Base-by-base conservation (phyloP, 2,329 filamentous ascomycete species). In the Botrytis galanthina region DNA sequence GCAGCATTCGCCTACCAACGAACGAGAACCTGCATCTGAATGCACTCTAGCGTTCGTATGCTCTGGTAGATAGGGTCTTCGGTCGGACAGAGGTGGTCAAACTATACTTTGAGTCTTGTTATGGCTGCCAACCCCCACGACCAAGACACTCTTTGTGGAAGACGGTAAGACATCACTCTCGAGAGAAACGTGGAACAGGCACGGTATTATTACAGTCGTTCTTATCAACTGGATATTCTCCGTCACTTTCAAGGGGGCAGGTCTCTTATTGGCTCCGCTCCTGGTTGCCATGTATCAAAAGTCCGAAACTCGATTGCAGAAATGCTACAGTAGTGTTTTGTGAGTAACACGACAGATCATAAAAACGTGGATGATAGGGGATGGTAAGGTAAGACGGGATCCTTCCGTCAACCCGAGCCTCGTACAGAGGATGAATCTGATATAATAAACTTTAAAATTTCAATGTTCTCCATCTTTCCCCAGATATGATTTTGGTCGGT, bases 181-280 rank as follows among this genome's bases (percentile, higher is more conserved):
- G 42, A 35, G 29, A 29, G 42, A 48, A 35, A 66, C 10, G 7
- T 32, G 18, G 29, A 26, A 32, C 20, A 35, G n/a, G 3, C 22
- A 39, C 9, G 42, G 44, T n/a, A 66, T 20, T 10, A 12, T 39
- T 39, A 26, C 39, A 29, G 22, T 22, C 3, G n/a, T 48, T 35
- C 29, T 42, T 63, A 42, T 63, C 61, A 29, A 29, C 26, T 42
- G 61, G 62, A 48, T 66, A 66, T 66, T 66, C 46, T 37, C 62
- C 62, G 62, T 35, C 42, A 48, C 29, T 48, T 35, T 12, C 61
- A 9, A 44, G 39, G 8, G 29, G 18, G 59, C 12, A 29, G 6
- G 51, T 29, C 51, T 32, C n/a, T 57, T 18, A 57, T 29, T 57
- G 51, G 51, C n/a, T 57, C 59, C 7, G 59, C 20, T 61, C 22